Base-by-base conservation (phyloP, 495 filamentous ascomycete genomes). In the Zalerion maritima region DNA sequence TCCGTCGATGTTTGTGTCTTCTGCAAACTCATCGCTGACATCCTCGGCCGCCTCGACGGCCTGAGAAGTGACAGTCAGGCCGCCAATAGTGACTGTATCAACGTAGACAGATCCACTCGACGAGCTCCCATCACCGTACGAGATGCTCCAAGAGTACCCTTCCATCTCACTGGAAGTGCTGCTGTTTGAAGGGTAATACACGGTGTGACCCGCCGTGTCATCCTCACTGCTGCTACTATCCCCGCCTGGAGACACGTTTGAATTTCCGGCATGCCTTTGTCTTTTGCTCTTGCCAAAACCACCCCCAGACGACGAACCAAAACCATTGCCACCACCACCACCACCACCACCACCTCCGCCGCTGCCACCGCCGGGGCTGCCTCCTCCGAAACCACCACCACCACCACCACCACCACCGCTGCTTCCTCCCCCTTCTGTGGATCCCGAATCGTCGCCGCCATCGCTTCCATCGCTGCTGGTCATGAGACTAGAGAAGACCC, bases 101-200 rank as follows among this genome's bases (percentile, higher is more conserved):
- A 57, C 56, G 57, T 77, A 82, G 37, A 87, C 78, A 22, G 60
- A 58, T 24, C 78, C 78, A 40, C 53, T 57, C 14, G 75, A 75
- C 26, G 53, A 59, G 43, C 71, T 78, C 25, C 69, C 63, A 42
- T 89, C 81, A 30, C 78, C 78, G 48, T 86, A 87, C 2, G 49
- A 45, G 45, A 85, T 83, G 6, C 48, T 37, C 79, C 79, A 86
- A 13, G 52, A 60, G 15, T 64, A 51, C 15, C 71, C 73, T 1
- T 35, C n/a, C 13, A 77, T 31, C 43, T 63, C 50, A 32, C 57
- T 58, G 8, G 62, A 48, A 17, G 61, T 69, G 23, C 36, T 41
- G 38, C 57, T 61, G 13, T 43, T 46, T 18, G 34, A 32, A 0
- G 71, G 67, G 34, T 61, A 57, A 59, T 84, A 86, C 46, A 73